Conservation (phyloP, 2,329 filamentous ascomycete genomes). For the Geosmithia morbida region DNA sequence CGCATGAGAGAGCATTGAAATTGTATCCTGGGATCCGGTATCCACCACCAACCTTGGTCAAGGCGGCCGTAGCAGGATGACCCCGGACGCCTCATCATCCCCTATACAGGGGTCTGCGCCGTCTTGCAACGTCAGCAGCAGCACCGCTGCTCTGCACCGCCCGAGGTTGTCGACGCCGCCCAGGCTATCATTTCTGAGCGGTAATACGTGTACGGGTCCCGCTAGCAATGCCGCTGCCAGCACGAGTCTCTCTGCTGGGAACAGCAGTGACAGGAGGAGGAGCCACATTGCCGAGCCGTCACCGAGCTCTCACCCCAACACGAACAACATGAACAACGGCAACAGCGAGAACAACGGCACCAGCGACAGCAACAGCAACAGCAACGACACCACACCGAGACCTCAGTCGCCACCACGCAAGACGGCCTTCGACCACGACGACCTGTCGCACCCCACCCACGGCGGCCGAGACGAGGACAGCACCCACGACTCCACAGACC, state of each 20-base stretch:
- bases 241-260: too few species aligned
- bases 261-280: neutral
- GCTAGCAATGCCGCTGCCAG: too few species aligned
- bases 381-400: conserved; percentile 1
- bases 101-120: conserved; percentile 1
- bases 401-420: neutral
- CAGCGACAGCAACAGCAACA: too few species aligned
- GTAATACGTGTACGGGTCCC: too few species aligned
- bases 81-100: neutral
- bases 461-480: neutral
- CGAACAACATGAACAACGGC: conserved; percentile 6
- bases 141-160: neutral
- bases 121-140: neutral
- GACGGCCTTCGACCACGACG: too few species aligned
- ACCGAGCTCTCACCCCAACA: too few species aligned
- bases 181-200: neutral
- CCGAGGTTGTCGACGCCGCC: neutral
- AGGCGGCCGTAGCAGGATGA: neutral
- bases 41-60: neutral
- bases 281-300: neutral
- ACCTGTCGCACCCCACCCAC: too few species aligned
- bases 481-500: neutral
- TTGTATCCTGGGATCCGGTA: too few species aligned
- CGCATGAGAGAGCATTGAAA: too few species aligned
- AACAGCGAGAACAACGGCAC: too few species aligned